Conservation (phyloP, 495 filamentous ascomycete species). For the Lasiosphaeria miniovina region DNA sequence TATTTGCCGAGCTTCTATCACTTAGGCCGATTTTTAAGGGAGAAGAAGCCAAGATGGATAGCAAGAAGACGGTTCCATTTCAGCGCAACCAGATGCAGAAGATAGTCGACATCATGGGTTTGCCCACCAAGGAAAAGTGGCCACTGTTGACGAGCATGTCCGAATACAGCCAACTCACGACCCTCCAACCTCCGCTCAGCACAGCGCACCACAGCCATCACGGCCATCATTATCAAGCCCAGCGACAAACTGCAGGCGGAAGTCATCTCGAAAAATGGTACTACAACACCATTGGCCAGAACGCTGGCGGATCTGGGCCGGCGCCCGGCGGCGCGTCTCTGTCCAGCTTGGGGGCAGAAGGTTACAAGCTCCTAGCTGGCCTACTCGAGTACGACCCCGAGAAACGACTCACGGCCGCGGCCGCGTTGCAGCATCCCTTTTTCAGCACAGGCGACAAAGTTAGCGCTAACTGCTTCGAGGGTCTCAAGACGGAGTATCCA, state of each 20-base stretch:
- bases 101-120: constrained; percentile 91
- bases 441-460: constrained; percentile 66
- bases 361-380: constrained; percentile 73
- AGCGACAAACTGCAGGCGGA: constrained; percentile 15
- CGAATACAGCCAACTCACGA: constrained; percentile 73
- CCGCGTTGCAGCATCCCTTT: constrained; percentile 85
- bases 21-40: constrained; percentile 97
- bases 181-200: constrained; percentile 51
- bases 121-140: constrained; percentile 88
- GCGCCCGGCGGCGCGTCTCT: constrained; percentile 34
- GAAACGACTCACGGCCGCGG: constrained; percentile 77
- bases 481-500: constrained; percentile 81
- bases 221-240: constrained; percentile 53
- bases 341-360: constrained; percentile 64
- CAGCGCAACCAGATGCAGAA: constrained; percentile 99
- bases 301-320: constrained; percentile 42
- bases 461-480: constrained; percentile 84
- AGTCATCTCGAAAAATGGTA: constrained; percentile 58
- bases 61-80: constrained; percentile 94
- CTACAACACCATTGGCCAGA: constrained; percentile 49
- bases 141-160: constrained; percentile 75
- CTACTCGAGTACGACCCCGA: constrained; percentile 92
- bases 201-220: constrained; percentile 43
- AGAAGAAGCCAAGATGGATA: constrained; percentile 98
- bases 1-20: constrained; percentile 90